phyloP scores from a whole-genome alignment of 306 rosid genomes.

The Prunus davidiana region DNA sequence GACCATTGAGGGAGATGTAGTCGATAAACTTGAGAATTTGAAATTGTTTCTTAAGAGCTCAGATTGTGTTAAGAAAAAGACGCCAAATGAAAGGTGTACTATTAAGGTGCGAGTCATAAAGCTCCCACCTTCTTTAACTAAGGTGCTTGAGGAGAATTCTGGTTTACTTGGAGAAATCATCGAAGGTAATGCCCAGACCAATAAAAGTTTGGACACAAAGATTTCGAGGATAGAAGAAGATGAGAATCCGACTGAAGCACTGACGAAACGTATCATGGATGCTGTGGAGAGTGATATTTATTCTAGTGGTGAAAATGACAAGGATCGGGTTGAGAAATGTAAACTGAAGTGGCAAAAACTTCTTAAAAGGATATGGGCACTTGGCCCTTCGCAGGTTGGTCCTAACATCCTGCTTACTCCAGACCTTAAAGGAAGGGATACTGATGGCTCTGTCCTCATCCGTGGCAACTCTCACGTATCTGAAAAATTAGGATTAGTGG shows the following conservation, averaged over 20 bases:
- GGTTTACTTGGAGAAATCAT: constrained; percentile 56
- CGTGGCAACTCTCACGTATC: constrained; percentile 51
- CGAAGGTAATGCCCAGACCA: constrained; percentile 52
- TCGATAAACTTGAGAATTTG: constrained; percentile 50
- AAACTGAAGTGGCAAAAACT: constrained; percentile 65
- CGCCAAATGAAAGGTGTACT: constrained; percentile 73
- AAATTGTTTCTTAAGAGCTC: constrained; percentile 46
- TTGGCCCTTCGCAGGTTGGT: constrained; percentile 78
- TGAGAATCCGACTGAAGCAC: constrained; percentile 47
- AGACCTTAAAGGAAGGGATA: constrained; percentile 42
- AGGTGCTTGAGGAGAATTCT: constrained; percentile 74
- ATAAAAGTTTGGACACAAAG: constrained; percentile 45
- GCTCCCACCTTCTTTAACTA: constrained; percentile 66
- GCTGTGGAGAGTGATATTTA: constrained; percentile 57
- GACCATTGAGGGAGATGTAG: constrained; percentile 70
- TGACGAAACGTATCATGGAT: constrained; percentile 60
- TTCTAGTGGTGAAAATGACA: constrained; percentile 50
- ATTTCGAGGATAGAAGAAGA: constrained; percentile 34
- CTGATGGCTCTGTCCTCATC: constrained; percentile 47
- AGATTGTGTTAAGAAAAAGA: constrained; percentile 63
- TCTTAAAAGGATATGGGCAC: constrained; percentile 80
- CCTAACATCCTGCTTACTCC: constrained; percentile 72
- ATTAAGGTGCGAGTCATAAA: constrained; percentile 73
- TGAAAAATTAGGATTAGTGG: constrained; percentile 53
- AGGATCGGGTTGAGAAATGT: constrained; percentile 53